Percentiles rank a stretch among this genome's conserved stretches.
Conservation (phyloP, 2,329 filamentous ascomycete genomes). For the Aspergillus nomiae region DNA sequence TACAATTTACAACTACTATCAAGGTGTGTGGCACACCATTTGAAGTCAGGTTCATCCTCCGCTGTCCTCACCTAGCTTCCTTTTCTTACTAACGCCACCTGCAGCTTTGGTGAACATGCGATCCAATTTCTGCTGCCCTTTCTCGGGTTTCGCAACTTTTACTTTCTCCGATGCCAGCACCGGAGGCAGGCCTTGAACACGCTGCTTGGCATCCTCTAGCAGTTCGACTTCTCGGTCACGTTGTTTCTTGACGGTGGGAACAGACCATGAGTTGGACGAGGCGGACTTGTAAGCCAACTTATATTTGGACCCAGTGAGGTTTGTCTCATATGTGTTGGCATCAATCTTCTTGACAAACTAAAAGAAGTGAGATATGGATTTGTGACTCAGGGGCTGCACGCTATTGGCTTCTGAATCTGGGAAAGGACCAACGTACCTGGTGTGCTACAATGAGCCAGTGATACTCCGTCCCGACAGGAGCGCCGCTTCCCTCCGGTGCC, state of each 20-base stretch:
- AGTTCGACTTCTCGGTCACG: conserved; percentile 36
- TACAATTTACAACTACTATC: background rate
- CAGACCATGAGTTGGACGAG: conserved; percentile 34
- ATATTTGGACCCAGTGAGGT: conserved; percentile 37
- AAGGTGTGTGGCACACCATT: background rate
- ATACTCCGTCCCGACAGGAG: conserved; percentile 37
- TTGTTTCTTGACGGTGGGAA: conserved; percentile 37
- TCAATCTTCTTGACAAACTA: conserved; percentile 39
- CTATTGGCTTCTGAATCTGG: background rate
- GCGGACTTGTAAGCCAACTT: conserved; percentile 38
- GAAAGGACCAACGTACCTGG: conserved; percentile 25
- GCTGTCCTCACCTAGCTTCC: conserved; percentile 14
- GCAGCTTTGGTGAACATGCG: conserved; percentile 28
- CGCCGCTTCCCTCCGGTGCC: conserved; percentile 37
- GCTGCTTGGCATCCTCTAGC: conserved; percentile 35
- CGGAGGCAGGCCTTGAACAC: conserved; percentile 35
- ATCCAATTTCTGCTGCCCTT: conserved; percentile 36
- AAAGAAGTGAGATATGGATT: background rate
- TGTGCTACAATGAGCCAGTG: conserved; percentile 39
- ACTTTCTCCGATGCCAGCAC: conserved; percentile 36
- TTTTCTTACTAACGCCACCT: conserved; percentile 24
- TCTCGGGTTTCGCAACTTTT: conserved; percentile 33
- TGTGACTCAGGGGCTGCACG: background rate
- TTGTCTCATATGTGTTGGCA: conserved; percentile 40
- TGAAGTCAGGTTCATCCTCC: background rate